These are phyloP conservation scores for Verbascum thapsus DNA, from an alignment of 257 asterid genomes.

Conservation along the genomic window DNA sequence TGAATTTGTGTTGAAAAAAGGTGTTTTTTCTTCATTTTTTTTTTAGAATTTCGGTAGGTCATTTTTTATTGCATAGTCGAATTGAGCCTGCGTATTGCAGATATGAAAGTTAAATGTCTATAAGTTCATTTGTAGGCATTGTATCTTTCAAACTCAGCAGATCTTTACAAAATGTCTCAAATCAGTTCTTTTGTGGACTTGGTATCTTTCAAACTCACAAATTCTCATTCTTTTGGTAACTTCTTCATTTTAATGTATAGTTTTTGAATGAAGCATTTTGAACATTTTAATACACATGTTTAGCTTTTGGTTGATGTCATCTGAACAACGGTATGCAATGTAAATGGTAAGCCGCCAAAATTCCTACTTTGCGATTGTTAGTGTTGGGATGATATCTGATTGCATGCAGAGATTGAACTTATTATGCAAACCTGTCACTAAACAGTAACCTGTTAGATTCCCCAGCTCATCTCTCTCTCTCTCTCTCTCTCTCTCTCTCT, in stretches of 20 bases:
- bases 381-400: slow-evolving; percentile 8
- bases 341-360: slow-evolving; percentile 9
- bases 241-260: neutral
- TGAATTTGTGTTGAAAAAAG: neutral
- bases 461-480: slow-evolving; percentile 16
- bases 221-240: neutral
- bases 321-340: neutral
- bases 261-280: slow-evolving; percentile 3
- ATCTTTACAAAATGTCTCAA: too few species aligned
- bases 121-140: neutral
- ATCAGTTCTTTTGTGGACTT: neutral
- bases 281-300: neutral
- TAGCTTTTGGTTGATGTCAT: neutral
- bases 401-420: slow-evolving; percentile 2
- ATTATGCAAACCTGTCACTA: neutral
- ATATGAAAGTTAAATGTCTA: too few species aligned
- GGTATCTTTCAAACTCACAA: neutral
- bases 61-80: neutral
- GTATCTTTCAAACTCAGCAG: neutral
- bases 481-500: slow-evolving; percentile 6
- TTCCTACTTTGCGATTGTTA: neutral
- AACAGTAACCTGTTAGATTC: neutral
- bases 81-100: neutral
- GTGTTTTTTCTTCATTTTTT: neutral
- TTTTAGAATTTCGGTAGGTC: neutral